These are phyloP conservation scores for Penicillium sp. DNA, from an alignment of 2,329 filamentous ascomycete species.

Conservation along the genomic window DNA sequence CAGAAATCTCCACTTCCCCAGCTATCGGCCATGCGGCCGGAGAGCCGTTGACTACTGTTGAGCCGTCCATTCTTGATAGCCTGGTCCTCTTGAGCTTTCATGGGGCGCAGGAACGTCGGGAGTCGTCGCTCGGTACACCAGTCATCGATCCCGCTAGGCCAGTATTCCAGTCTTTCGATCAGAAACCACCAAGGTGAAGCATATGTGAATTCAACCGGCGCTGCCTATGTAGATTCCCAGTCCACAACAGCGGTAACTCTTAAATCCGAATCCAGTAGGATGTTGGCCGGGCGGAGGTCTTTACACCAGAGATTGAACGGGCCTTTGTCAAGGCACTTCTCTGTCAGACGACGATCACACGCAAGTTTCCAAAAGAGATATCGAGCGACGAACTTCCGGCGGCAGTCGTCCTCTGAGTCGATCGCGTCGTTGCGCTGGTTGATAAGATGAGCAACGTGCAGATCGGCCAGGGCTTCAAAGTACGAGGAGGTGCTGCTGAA, in stretches of 20 bases:
- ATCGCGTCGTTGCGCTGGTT: constrained; percentile 48
- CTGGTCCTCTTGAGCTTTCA: constrained; percentile 18
- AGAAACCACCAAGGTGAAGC: constrained; percentile 28
- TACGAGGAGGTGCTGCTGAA: constrained; percentile 45
- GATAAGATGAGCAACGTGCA: constrained; percentile 48
- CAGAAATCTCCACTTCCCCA: constrained; percentile 22
- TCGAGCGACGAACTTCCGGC: constrained; percentile 25
- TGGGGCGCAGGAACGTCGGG: constrained; percentile 20
- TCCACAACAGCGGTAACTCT: constrained; percentile 22
- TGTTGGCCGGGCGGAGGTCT: constrained; percentile 25
- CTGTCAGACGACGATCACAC: constrained; percentile 13
- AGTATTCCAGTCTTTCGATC: constrained; percentile 26
- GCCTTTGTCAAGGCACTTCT: constrained; percentile 29
- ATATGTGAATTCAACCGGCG: constrained; percentile 22
- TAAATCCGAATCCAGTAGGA: constrained; percentile 17
- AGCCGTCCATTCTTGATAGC: constrained; percentile 17
- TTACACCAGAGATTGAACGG: constrained; percentile 31
- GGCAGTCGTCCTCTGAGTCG: constrained; percentile 29
- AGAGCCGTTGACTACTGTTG: constrained; percentile 18
- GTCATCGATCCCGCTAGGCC: constrained; percentile 23
- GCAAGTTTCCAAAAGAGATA: constrained; percentile 27
- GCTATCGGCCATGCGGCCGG: constrained; percentile 13
- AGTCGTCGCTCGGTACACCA: constrained; percentile 21
- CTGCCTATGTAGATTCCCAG: constrained; percentile 29
- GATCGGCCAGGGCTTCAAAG: constrained; percentile 45